Base-by-base conservation (phyloP, 768 basidiomycete genomes). In the Pleurotus platypus region DNA sequence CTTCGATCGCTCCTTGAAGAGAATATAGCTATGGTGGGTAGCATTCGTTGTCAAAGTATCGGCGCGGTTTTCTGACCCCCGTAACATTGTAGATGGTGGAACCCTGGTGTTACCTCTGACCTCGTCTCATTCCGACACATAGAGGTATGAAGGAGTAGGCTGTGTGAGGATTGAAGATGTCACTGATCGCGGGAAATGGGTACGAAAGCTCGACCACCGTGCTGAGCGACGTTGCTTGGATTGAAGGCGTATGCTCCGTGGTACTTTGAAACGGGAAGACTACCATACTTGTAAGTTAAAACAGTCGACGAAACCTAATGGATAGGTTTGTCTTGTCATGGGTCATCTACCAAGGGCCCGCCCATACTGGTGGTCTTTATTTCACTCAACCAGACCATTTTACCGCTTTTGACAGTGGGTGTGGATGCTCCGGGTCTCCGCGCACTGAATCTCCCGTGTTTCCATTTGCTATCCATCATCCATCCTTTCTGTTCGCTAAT, bases 91-190 rank as follows among this genome's bases (percentile, higher is more conserved):
- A 94, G 86, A 96, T 94, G 0, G 90, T 95, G 8, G 94, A 97
- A 62, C 94, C 94, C 0, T 94, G 92, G 0, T 80, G 87, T 62
- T 94, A 94, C 69, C 95, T 94, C 76, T 87, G 87, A 4, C 85
- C 86, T 1, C 84, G 89, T 60, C 77, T 94, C 16, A 75, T 95
- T n/a, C 78, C 80, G 85, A 80, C 12, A 79, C 88, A 20, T 72
- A 58, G 77, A 78, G 67, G 74, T 49, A 94, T 64, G 86, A 91
- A 64, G 71, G 74, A 35, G 90, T 98, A 20, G 96, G 96, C 12
- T 96, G 95, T 0, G 89, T 98, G 2, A 75, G 95, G 50, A 95
- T 98, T 61, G 96, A 98, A 69, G 96, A 98, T 68, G 93, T 90
- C 26, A 81, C 97, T 91, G 5, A 85, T 99, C 60, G 92, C 85